A percentile compares a stretch with the other conserved stretches of the same genome.
phyloP scores from a whole-genome alignment of 495 filamentous ascomycete species.

The Hypoxylon fragiforme region DNA sequence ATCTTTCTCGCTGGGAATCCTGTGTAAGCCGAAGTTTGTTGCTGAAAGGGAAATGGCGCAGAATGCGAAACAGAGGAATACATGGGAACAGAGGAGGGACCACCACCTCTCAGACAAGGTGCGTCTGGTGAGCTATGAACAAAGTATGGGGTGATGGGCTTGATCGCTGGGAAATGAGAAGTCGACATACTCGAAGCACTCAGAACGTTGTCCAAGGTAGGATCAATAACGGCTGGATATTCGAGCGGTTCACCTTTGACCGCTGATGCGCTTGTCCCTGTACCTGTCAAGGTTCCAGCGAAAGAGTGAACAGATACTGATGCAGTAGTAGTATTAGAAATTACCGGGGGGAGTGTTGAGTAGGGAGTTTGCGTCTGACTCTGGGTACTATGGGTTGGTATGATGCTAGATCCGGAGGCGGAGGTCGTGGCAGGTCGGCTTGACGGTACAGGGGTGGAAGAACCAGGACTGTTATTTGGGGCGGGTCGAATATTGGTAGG shows the following conservation, averaged over 20 bases:
- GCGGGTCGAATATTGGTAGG: conserved; percentile 37
- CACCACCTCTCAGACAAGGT: conserved; percentile 50
- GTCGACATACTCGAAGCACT: conserved; percentile 40
- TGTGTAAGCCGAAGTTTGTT: conserved; percentile 51
- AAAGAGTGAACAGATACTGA: no score
- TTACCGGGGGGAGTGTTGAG: conserved; percentile 34
- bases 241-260: conserved; percentile 65
- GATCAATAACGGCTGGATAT: conserved; percentile 74
- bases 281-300: conserved; percentile 39
- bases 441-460: conserved; percentile 41
- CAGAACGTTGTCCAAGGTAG: conserved; percentile 62
- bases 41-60: conserved; percentile 35
- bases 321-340: conserved; percentile 30
- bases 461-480: conserved; percentile 30
- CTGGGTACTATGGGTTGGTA: no score
- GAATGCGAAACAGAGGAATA: conserved; percentile 27
- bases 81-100: conserved; percentile 35
- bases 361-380: conserved; percentile 18
- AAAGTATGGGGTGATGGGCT: conserved; percentile 33
- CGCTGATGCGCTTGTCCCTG: conserved; percentile 56
- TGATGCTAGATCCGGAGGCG: conserved; percentile 37
- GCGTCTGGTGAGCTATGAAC: conserved; percentile 35
- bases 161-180: conserved; percentile 44
- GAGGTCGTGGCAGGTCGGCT: conserved; percentile 47
- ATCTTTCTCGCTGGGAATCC: conserved; percentile 66